Conservation (phyloP, 768 basidiomycete species). For the Stropharia rugosoannulata region DNA sequence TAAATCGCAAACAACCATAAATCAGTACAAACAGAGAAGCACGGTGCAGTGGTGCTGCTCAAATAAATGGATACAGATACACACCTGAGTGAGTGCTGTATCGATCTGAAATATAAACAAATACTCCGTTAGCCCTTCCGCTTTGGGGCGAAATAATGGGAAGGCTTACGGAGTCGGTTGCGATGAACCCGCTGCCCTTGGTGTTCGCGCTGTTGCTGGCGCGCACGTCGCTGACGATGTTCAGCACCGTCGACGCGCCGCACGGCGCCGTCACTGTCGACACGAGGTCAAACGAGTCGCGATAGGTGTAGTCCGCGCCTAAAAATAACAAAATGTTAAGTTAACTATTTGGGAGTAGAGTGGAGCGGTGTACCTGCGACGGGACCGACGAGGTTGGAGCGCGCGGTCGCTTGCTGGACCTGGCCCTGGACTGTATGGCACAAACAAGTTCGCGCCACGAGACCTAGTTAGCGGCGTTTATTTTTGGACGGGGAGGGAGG, state of each 20-base stretch:
- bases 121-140: slow-evolving; percentile 12
- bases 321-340: neutral
- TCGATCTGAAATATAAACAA: slow-evolving; percentile 7
- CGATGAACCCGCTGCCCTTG: too few relatives aligned
- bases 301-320: slow-evolving; percentile 24
- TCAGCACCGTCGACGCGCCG: slow-evolving; percentile 21
- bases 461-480: too few relatives aligned
- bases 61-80: too few relatives aligned
- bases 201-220: slow-evolving; percentile 21
- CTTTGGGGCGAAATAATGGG: too few relatives aligned
- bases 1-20: neutral
- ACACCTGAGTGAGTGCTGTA: slow-evolving; percentile 12
- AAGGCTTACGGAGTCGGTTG: too few relatives aligned
- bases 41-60: too few relatives aligned
- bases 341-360: neutral
- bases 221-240: slow-evolving; percentile 21
- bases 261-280: slow-evolving; percentile 21
- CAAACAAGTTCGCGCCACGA: neutral
- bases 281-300: slow-evolving; percentile 24
- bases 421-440: slow-evolving; percentile 22
- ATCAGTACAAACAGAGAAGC: too few relatives aligned
- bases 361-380: slow-evolving; percentile 10
- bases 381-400: slow-evolving; percentile 21
- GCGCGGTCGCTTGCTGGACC: slow-evolving; percentile 22
- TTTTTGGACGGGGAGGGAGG: too few relatives aligned